Conservation (phyloP, 148 eudicot genomes). For the Linanthus parryae region DNA sequence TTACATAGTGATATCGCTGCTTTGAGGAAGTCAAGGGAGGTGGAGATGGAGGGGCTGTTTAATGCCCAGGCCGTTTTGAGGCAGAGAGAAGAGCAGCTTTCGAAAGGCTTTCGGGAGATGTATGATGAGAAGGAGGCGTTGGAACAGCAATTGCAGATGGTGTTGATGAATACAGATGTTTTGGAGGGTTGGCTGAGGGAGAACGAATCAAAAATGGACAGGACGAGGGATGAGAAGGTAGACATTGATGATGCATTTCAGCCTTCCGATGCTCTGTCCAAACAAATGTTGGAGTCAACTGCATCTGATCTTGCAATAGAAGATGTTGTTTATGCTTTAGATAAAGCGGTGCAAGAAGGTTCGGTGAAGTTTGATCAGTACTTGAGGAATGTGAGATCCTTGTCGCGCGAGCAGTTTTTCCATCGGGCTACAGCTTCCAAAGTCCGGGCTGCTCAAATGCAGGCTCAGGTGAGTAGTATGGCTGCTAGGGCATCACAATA, state of each 20-base stretch:
- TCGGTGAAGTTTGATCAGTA: conserved; percentile 72
- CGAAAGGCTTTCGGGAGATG: conserved; percentile 69
- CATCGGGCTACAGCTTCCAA: conserved; percentile 65
- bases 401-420: conserved; percentile 90
- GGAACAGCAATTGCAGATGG: conserved; percentile 82
- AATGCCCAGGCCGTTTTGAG: conserved; percentile 56
- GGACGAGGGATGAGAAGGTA: conserved; percentile 19
- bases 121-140: conserved; percentile 71
- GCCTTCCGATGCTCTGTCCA: conserved; percentile 66
- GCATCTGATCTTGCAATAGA: conserved; percentile 83
- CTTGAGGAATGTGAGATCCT: conserved; percentile 68
- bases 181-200: conserved; percentile 84
- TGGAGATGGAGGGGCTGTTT: conserved; percentile 78
- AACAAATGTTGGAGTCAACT: conserved; percentile 75
- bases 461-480: conserved; percentile 81
- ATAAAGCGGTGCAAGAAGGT: conserved; percentile 88
- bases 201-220: conserved; percentile 53
- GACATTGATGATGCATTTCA: conserved; percentile 68
- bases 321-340: conserved; percentile 76
- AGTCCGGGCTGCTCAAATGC: conserved; percentile 78
- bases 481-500: conserved; percentile 66
- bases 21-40: conserved; percentile 71
- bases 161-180: conserved; percentile 70
- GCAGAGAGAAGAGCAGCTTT: conserved; percentile 45
- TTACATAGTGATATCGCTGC: conserved; percentile 56